phyloP scores from a whole-genome alignment of 768 basidiomycete species.

The Lactifluus piperatus region DNA sequence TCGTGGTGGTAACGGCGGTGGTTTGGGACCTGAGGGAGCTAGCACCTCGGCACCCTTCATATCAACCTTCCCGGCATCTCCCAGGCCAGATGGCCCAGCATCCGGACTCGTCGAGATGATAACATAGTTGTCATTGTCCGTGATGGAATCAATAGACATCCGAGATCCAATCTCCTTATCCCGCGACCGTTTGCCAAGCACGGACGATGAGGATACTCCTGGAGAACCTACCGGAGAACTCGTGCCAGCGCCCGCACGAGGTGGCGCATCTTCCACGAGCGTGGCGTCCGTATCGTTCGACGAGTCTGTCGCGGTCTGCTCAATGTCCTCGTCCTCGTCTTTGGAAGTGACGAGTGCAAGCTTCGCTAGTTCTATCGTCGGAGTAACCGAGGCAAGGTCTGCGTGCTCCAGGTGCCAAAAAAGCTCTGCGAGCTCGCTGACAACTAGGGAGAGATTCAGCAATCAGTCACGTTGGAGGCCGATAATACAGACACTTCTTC shows the following conservation, averaged over 20 bases:
- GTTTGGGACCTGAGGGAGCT: slow-evolving; percentile 30
- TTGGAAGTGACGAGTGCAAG: slow-evolving; percentile 84
- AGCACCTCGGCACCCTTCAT: slow-evolving; percentile 23
- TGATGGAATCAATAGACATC: slow-evolving; percentile 51
- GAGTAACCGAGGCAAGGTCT: slow-evolving; percentile 62
- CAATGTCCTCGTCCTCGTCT: slow-evolving; percentile 78
- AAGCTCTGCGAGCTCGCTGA: slow-evolving; percentile 66
- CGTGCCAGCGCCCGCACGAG: slow-evolving; percentile 21
- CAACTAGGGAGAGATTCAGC: slow-evolving; percentile 42
- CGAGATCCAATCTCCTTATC: slow-evolving; percentile 27
- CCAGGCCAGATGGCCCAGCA: slow-evolving; percentile 10
- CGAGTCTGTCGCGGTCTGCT: slow-evolving; percentile 66
- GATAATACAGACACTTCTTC: slow-evolving; percentile 54
- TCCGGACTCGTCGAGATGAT: slow-evolving; percentile 31
- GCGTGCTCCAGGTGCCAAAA: slow-evolving; percentile 70
- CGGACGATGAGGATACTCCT: slow-evolving; percentile 23
- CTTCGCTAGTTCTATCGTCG: slow-evolving; percentile 80
- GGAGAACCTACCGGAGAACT: slow-evolving; percentile 28
- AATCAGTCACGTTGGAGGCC: slow-evolving; percentile 11
- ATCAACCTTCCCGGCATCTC: slow-evolving; percentile 24
- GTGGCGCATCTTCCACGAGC: slow-evolving; percentile 62
- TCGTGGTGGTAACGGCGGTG: slow-evolving; percentile 45
- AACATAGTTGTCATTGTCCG: slow-evolving; percentile 38
- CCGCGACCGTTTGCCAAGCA: slow-evolving; percentile 64
- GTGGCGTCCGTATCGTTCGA: slow-evolving; percentile 87